Percentiles rank a stretch among this genome's conserved stretches.
Evolutionary conservation across 352 stramenopile genomes (phyloP).

Genomic region (Nannochloropsis limnetica): DNA sequence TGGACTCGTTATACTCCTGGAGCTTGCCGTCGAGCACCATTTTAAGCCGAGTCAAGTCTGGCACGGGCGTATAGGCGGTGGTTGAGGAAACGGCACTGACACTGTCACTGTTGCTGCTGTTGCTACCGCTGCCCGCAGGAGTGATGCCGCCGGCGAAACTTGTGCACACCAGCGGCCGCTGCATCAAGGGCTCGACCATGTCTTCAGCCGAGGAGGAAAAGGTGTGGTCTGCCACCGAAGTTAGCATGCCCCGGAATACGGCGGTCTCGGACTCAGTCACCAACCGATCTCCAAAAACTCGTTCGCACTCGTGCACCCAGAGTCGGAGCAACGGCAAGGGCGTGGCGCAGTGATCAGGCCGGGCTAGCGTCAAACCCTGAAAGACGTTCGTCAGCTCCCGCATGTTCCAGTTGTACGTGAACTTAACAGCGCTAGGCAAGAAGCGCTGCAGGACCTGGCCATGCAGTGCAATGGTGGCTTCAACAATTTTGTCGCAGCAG

Average conservation of each 20-base stretch:
- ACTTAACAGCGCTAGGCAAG: constrained; percentile 87
- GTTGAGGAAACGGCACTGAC: background rate
- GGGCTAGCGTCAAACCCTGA: constrained; percentile 75
- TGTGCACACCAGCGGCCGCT: constrained; percentile 49
- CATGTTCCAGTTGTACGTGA: constrained; percentile 98
- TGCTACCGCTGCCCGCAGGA: background rate
- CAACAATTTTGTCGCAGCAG: constrained; percentile 72
- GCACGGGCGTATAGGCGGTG: constrained; percentile 64
- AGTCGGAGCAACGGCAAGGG: constrained; percentile 72
- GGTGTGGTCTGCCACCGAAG: constrained; percentile 40
- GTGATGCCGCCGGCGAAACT: constrained; percentile 42
- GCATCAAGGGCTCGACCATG: constrained; percentile 50
- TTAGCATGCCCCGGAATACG: constrained; percentile 36
- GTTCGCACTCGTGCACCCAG: constrained; percentile 89
- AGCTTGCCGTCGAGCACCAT: constrained; percentile 79
- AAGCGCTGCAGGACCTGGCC: constrained; percentile 83
- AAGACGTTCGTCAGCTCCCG: constrained; percentile 91
- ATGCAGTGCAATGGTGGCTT: constrained; percentile 76
- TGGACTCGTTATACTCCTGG: constrained; percentile 82
- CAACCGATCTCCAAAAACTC: constrained; percentile 91
- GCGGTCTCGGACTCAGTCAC: constrained; percentile 81
- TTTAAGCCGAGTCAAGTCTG: constrained; percentile 61
- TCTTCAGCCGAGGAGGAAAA: constrained; percentile 27
- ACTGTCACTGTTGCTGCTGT: background rate
- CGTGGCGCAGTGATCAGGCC: constrained; percentile 78